Base-by-base conservation (phyloP, 2,329 filamentous ascomycete species). In the Aspergillus quadrilineatus region DNA sequence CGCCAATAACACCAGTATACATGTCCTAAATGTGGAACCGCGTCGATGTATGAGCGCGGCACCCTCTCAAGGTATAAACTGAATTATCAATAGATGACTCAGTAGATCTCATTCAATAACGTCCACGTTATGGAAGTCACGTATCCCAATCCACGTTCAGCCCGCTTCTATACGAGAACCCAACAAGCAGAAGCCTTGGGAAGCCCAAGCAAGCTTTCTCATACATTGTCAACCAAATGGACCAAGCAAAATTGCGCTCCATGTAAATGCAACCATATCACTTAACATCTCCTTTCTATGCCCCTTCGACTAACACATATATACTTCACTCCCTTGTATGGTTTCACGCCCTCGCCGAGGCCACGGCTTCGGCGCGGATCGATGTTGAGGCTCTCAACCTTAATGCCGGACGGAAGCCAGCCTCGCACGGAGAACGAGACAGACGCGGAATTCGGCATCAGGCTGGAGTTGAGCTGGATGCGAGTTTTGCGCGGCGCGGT, bases 311-410 rank as follows among this genome's bases (percentile, higher is more conserved):
- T 85, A 10, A 86, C 82, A 64, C 92, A 97, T 65, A 99, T 73
- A 74, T 99, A 99, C 76, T 99, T 99, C 63, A 99, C 94, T 1
- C 94, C 94, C 77, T 97, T 99, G 75, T 96, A 97, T 26, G 94
- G 94, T 75, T 92, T 95, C 39, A 97, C 86, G 2, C 89, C 86
- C 63, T 96, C 91, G 0, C 91, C 91, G 45, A 99, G 68, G 0
- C 94, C 94, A 56, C 88, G 84, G 73, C 90, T 96, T 76, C 88
- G 92, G 71, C 89, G 87, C n/a, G 85, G 79, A 70, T 87, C 84
- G 12, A 88, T 74, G n/a, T 78, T 77, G 59, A 88, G 68, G 63
- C 80, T 82, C 52, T 87, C 85, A 1, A 88, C 85, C 59, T 80
- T 83, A 64, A 88, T 79, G 3, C 85, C 85, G 62, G 84, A 87